Evolutionary conservation across 1,284 basidiomycete species (phyloP), one percentile per base, ranked within the genome.

Genomic region (Heterobasidion irregulare): DNA sequence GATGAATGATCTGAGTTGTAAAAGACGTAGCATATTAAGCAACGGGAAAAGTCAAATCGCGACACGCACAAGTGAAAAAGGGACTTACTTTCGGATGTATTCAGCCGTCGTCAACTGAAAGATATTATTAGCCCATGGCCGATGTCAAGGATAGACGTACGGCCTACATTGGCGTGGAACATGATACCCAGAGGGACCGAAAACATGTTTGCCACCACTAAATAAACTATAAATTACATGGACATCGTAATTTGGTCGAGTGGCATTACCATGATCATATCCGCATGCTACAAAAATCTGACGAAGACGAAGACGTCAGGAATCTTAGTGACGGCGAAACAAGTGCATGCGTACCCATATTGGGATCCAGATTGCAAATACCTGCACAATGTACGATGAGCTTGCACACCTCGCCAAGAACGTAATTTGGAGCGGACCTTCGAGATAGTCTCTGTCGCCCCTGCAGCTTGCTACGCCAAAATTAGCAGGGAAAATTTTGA

Each of bases 151-250:
- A 26, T 26, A 26, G 26, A 26, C 6, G 4, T 5, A 26, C 26
- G 35, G 7, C 79, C 62, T 65, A 85, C 84, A 54, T 80, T 69
- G 16, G 83, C 82, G 47, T 82, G 80, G 63, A 87, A 83, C 75
- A 87, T 81, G 52, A 90, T 86, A n/a, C 84, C 75, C 52, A 89
- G 68, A 7, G 86, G 83, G 6, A 88, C 70, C 8, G 80, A 85
- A 67, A 84, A 88, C 86, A 89, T 89, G 65, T 88, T 88, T 32
- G 86, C 84, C 33, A 83, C 70, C 9, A 84, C 82, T 82, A 53
- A 6, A 36, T 15, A 5, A 43, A 7, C 35, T 16, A 33, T 19
- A 45, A 36, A 35, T 34, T 12, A 26, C 19, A 35, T 16, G 49
- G 12, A 41, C 8, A 18, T 44, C 15, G 33, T 36, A 51, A 19